Evolutionary conservation across 2,329 filamentous ascomycete species (phyloP).

Genomic region (Colletotrichum tropicicola): DNA sequence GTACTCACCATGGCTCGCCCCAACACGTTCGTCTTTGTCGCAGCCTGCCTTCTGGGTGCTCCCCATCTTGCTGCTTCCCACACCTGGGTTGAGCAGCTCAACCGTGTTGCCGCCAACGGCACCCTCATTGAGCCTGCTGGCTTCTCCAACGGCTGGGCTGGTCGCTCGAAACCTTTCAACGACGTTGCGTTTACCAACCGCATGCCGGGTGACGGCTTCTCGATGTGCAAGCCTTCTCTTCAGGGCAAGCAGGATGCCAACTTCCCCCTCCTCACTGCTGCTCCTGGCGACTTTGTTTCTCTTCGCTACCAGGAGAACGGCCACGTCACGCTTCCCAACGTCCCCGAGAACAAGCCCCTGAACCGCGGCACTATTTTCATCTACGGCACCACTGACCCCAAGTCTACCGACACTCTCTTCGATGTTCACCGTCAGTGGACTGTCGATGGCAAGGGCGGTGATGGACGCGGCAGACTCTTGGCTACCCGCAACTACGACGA

Average conservation of each 20-base stretch:
- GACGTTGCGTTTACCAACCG: conserved; percentile 70
- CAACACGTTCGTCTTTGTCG: conserved; percentile 36
- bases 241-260: conserved; percentile 32
- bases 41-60: conserved; percentile 39
- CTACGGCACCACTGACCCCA: conserved; percentile 74
- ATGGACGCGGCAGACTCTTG: conserved; percentile 79
- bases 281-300: conserved; percentile 70
- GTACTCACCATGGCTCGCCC: conserved; percentile 20
- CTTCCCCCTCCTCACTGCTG: conserved; percentile 70
- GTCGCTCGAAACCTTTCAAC: conserved; percentile 60
- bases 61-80: conserved; percentile 61
- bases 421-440: conserved; percentile 85
- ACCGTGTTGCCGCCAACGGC: conserved; percentile 76
- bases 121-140: conserved; percentile 76
- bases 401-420: conserved; percentile 54
- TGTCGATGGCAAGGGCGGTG: conserved; percentile 79
- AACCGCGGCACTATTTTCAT: conserved; percentile 79
- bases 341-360: conserved; percentile 65
- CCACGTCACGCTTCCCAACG: conserved; percentile 71
- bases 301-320: conserved; percentile 79
- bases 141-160: conserved; percentile 76
- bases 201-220: conserved; percentile 61
- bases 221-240: conserved; percentile 12
- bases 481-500: conserved; percentile 88
- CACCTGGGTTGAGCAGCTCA: conserved; percentile 84